Evolutionary conservation across 169 alveolate genomes (phyloP).

Genomic region (Eimeria maxima): DNA sequence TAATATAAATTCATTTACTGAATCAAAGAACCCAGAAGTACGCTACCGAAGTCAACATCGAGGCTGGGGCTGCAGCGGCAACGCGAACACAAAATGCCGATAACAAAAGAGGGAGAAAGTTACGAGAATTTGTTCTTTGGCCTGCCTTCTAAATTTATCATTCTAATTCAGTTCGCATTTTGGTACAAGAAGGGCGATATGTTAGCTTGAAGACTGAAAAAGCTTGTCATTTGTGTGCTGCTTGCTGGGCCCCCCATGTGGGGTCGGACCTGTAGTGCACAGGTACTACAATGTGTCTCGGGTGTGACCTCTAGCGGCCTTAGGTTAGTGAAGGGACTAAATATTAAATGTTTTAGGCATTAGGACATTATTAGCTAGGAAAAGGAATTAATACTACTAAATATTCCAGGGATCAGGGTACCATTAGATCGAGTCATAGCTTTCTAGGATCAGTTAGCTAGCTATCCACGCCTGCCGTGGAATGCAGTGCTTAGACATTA

Average conservation of each 20-base stretch:
- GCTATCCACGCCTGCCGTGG: too few relatives aligned
- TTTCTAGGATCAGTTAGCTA: too few relatives aligned
- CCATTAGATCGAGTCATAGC: too few relatives aligned
- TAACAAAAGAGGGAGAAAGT: neutral
- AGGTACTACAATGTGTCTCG: neutral
- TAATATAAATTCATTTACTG: too few relatives aligned
- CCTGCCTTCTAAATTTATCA: neutral
- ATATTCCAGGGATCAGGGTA: too few relatives aligned
- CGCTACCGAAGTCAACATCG: neutral
- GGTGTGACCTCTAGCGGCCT: too few relatives aligned
- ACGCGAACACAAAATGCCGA: neutral
- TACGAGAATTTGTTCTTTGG: too few relatives aligned
- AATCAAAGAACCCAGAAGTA: neutral
- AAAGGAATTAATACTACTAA: too few relatives aligned
- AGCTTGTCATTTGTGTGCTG: neutral
- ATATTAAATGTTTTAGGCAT: too few relatives aligned
- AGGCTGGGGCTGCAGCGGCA: constrained; percentile 1
- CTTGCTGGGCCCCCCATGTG: neutral
- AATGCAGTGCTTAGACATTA: too few relatives aligned
- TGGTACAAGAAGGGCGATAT: neutral
- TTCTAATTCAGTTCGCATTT: neutral
- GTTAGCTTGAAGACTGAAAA: neutral
- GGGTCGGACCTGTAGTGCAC: neutral
- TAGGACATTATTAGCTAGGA: too few relatives aligned
- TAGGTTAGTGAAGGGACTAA: too few relatives aligned